Base-by-base conservation (phyloP, 2,329 filamentous ascomycete species). In the Sphaerulina vaccinii region DNA sequence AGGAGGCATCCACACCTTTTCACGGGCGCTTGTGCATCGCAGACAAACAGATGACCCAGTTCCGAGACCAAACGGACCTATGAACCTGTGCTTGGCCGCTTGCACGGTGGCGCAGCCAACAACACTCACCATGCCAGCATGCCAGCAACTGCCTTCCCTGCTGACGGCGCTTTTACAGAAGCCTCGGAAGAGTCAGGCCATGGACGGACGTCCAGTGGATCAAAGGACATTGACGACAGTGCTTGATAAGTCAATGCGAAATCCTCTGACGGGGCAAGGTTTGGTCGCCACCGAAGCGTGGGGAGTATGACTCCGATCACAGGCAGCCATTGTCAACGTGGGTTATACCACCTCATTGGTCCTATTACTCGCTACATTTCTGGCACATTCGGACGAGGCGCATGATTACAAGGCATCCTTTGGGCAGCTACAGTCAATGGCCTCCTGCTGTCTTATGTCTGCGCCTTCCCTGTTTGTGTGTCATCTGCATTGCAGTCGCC, bases 11-110 rank as follows among this genome's bases (percentile, higher is more conserved):
- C 32, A 35, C 32, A n/a, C 13, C 32, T 35, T n/a, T n/a, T n/a
- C n/a, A n/a, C n/a, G n/a, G n/a, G n/a, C n/a, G n/a, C n/a, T n/a
- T n/a, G n/a, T n/a, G n/a, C n/a, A n/a, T n/a, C n/a, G n/a, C 52
- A 56, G 43, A 42, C 54, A 56, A 52, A 53, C 55, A 57, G 55
- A 57, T 55, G 55, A 57, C 52, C 55, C 22, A 29, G 36, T 48
- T 52, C 49, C 27, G 23, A 29, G 32, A 16, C 39, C 23, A 45
- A 13, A 19, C 18, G 47, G 33, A 15, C 35, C 45, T 48, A 39
- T 39, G 35, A 39, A 16, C 23, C n/a, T n/a, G 23, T 15, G 16
- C 16, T 16, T 36, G 23, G 36, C 23, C 11, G 3, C 40, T 18
- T 40, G 21, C 27, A 46, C 36, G 44, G 54, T 52, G 50, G 54